These are phyloP conservation scores for Ophiostoma sp. DNA, from an alignment of 2,329 filamentous ascomycete genomes.

Conservation along the genomic window DNA sequence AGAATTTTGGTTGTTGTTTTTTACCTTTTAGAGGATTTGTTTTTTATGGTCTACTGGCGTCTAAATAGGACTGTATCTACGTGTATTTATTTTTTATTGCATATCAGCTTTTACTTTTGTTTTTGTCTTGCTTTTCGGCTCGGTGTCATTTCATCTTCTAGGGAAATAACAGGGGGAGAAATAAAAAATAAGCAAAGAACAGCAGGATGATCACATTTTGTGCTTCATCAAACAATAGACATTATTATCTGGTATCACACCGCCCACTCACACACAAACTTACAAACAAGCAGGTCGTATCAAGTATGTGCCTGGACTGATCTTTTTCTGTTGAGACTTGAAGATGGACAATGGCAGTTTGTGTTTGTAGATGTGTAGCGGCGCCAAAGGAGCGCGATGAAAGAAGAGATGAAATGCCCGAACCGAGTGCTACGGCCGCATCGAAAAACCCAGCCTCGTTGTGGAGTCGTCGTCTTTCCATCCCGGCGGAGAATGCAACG, in stretches of 20 bases:
- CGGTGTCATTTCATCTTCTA: too few relatives aligned
- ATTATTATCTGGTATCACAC: neutral
- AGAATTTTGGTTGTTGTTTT: neutral
- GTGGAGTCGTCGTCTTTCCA: neutral
- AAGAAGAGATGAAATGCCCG: neutral
- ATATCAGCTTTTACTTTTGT: neutral
- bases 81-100: neutral
- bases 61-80: neutral
- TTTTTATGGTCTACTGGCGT: neutral
- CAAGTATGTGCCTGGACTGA: neutral
- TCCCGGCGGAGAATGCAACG: neutral
- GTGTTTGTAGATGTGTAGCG: neutral
- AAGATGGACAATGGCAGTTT: neutral
- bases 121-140: too few relatives aligned
- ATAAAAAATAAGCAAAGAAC: too few relatives aligned
- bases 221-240: neutral
- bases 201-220: neutral
- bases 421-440: slow-evolving; percentile 9
- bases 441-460: neutral
- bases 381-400: neutral
- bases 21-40: neutral
- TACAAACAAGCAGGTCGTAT: neutral
- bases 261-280: neutral
- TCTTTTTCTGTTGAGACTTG: neutral
- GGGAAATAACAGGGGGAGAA: too few relatives aligned